phyloP scores from a whole-genome alignment of 75 land plant genomes.

The Sequoia sempervirens region DNA sequence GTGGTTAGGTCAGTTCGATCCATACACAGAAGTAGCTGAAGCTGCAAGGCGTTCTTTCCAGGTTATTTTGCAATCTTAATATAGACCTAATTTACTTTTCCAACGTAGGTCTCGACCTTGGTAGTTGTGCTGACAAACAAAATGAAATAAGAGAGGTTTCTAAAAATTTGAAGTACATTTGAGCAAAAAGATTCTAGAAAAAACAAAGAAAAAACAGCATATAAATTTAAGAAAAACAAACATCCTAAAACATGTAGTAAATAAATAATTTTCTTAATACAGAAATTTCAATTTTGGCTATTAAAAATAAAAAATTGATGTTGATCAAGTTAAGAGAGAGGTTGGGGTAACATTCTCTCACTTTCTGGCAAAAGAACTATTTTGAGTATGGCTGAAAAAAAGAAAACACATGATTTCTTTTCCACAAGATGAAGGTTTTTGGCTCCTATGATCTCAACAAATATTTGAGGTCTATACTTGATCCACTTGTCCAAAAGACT shows the following conservation, averaged over 20 bases:
- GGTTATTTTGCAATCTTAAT: constrained; percentile 30
- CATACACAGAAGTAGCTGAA: constrained; percentile 76
- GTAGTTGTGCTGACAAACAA: background rate
- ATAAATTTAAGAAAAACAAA: too few relatives aligned
- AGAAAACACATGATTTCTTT: too few relatives aligned
- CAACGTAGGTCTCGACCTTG: background rate
- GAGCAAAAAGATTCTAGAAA: background rate
- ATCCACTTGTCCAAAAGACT: background rate
- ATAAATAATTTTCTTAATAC: too few relatives aligned
- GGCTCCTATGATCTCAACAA: background rate
- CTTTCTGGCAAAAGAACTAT: background rate
- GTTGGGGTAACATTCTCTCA: background rate
- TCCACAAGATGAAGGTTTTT: background rate
- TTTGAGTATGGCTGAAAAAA: background rate
- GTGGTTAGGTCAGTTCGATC: constrained; percentile 98
- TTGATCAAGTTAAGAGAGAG: background rate
- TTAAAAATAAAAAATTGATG: too few relatives aligned
- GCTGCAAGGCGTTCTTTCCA: constrained; percentile 85
- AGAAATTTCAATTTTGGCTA: background rate
- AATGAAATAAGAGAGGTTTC: background rate
- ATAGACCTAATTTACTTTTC: background rate
- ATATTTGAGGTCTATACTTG: background rate
- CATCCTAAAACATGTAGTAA: background rate
- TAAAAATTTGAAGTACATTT: background rate
- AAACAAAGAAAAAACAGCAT: too few relatives aligned